These are phyloP conservation scores for Suillus discolor DNA, from an alignment of 768 basidiomycete species.

Conservation along the genomic window DNA sequence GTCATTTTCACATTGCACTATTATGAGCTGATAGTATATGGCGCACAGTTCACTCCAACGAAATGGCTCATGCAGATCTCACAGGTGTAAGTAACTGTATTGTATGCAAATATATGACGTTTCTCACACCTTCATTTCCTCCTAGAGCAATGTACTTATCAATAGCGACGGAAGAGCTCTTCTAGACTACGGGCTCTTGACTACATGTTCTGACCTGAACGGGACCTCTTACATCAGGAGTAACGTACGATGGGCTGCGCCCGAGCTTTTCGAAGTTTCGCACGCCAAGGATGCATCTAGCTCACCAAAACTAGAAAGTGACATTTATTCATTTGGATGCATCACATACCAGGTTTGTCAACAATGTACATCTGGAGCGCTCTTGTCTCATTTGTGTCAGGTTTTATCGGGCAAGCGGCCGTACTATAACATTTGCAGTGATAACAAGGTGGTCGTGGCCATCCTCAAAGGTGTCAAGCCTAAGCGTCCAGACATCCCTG, in stretches of 20 bases:
- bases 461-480: conserved; percentile 4
- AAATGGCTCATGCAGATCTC: neutral
- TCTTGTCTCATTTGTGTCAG: neutral
- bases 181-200: neutral
- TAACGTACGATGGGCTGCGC: conserved; percentile 33
- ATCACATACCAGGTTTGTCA: conserved; percentile 28
- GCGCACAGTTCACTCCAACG: neutral
- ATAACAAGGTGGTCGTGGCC: conserved; percentile 16
- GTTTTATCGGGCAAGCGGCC: conserved; percentile 3
- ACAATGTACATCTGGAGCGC: neutral
- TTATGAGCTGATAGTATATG: neutral
- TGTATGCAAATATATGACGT: neutral
- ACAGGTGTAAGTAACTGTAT: neutral
- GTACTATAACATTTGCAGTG: conserved; percentile 4
- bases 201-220: neutral
- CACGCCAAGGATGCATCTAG: conserved; percentile 4
- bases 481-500: conserved; percentile 29
- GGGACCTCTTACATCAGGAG: conserved; percentile 16
- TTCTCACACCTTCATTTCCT: neutral
- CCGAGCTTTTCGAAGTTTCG: conserved; percentile 27
- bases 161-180: neutral
- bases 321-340: conserved; percentile 18
- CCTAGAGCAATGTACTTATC: conserved; percentile 1
- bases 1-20: neutral
- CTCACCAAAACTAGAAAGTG: conserved; percentile 5